Evolutionary conservation across 2,329 filamentous ascomycete genomes (phyloP).

Genomic region (Sphaceloma murrayae): DNA sequence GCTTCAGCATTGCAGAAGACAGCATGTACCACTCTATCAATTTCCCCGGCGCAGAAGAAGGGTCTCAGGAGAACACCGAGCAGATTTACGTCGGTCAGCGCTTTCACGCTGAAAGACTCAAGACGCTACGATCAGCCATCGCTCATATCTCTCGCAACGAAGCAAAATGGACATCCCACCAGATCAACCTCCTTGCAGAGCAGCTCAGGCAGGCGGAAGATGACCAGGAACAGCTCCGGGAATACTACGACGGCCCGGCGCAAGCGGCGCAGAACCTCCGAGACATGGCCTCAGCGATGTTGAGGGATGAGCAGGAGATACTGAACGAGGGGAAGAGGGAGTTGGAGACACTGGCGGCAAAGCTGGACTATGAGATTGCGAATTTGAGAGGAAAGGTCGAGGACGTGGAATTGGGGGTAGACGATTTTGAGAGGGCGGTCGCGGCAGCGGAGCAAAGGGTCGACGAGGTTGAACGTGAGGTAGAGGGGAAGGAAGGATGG

Average conservation of each 20-base stretch:
- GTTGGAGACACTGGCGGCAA: slow-evolving; percentile 69
- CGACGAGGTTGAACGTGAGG: slow-evolving; percentile 53
- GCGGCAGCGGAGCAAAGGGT: slow-evolving; percentile 36
- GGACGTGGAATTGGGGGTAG: slow-evolving; percentile 76
- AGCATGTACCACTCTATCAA: slow-evolving; percentile 59
- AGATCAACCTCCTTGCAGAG: slow-evolving; percentile 46
- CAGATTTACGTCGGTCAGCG: slow-evolving; percentile 20
- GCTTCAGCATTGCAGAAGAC: slow-evolving; percentile 66
- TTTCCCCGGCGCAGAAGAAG: too few relatives aligned
- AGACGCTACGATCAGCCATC: slow-evolving; percentile 44
- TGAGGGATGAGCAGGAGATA: slow-evolving; percentile 58
- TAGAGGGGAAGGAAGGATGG: slow-evolving; percentile 23
- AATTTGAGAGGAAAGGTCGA: slow-evolving; percentile 69
- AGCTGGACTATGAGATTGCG: slow-evolving; percentile 85
- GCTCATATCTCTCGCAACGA: slow-evolving; percentile 44
- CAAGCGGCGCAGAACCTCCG: slow-evolving; percentile 60
- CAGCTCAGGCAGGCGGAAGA: slow-evolving; percentile 54
- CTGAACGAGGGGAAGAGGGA: slow-evolving; percentile 66
- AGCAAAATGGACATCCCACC: slow-evolving; percentile 51
- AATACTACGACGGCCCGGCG: slow-evolving; percentile 59
- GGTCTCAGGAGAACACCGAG: slow-evolving; percentile 34
- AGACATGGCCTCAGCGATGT: slow-evolving; percentile 56
- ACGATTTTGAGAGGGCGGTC: slow-evolving; percentile 70
- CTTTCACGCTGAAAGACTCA: slow-evolving; percentile 16
- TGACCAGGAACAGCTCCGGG: slow-evolving; percentile 57